phyloP scores from a whole-genome alignment of 2,329 filamentous ascomycete genomes.

The Paecilomyces sp. region DNA sequence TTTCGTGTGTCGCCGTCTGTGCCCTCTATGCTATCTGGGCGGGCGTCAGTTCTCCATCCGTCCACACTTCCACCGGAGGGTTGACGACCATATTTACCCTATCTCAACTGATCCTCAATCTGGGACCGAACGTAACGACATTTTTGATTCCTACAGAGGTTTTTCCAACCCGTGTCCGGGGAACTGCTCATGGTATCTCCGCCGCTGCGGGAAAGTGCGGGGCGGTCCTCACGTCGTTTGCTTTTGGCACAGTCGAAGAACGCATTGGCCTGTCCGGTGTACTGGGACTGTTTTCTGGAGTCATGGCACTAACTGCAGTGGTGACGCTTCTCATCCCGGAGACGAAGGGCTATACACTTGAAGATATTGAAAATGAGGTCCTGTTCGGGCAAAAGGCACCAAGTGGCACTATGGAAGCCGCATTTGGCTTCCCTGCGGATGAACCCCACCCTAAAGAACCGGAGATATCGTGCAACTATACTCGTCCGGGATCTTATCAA shows the following conservation, averaged over 20 bases:
- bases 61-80: conserved; percentile 16
- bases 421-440: too few species aligned
- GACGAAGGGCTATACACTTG: conserved; percentile 18
- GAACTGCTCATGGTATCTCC: conserved; percentile 55
- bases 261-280: conserved; percentile 13
- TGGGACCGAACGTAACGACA: conserved; percentile 51
- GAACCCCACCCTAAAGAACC: too few species aligned
- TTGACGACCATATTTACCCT: conserved; percentile 20
- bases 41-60: conserved; percentile 12
- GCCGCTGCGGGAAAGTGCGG: conserved; percentile 55
- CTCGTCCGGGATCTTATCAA: too few species aligned
- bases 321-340: conserved; percentile 19
- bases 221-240: conserved; percentile 32
- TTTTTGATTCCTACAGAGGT: conserved; percentile 57
- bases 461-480: too few species aligned
- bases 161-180: conserved; percentile 55
- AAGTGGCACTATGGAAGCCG: background rate
- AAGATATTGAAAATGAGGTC: conserved; percentile 14
- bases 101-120: conserved; percentile 20
- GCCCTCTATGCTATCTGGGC: conserved; percentile 23
- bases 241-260: conserved; percentile 16
- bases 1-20: conserved; percentile 11
- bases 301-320: conserved; percentile 14
- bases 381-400: background rate
- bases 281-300: conserved; percentile 15